A percentile compares a stretch with the other conserved stretches of the same genome.
Evolutionary conservation across 2,329 filamentous ascomycete species (phyloP).

Genomic region (Neofusicoccum cordaticola): DNA sequence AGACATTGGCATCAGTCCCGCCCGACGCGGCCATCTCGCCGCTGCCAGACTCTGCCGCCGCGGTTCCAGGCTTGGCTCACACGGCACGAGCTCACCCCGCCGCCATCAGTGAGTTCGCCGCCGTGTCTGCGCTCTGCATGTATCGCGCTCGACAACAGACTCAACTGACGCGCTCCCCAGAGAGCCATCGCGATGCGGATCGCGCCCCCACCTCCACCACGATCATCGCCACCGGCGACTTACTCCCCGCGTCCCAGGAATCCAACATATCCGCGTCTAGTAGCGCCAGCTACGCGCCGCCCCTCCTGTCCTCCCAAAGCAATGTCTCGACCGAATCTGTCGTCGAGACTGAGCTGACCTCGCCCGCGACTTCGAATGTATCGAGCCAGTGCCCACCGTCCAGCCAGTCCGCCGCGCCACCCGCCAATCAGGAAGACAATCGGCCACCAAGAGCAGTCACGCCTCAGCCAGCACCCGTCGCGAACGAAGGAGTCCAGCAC

Average conservation of each 20-base stretch:
- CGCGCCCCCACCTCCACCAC: background rate
- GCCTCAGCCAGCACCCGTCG: constrained; percentile 27
- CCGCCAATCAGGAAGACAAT: background rate
- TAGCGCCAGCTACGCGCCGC: constrained; percentile 27
- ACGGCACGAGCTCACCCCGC: constrained; percentile 14
- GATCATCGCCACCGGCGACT: background rate
- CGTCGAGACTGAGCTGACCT: constrained; percentile 30
- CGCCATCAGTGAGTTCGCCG: constrained; percentile 1
- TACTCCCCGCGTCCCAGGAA: constrained; percentile 24
- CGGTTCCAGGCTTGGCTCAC: constrained; percentile 7
- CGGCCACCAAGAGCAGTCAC: constrained; percentile 22
- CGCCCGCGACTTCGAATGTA: constrained; percentile 28
- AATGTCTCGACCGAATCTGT: constrained; percentile 32
- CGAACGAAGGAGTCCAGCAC: constrained; percentile 32
- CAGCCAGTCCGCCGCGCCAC: constrained; percentile 34
- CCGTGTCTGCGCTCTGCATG: background rate
- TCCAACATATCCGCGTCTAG: constrained; percentile 34
- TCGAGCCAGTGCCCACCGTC: constrained; percentile 52
- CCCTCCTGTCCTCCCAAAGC: constrained; percentile 31
- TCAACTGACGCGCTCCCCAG: constrained; percentile 7
- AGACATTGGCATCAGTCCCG: constrained; percentile 14
- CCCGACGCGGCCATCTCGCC: constrained; percentile 9
- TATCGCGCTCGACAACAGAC: background rate
- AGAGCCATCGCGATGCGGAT: background rate
- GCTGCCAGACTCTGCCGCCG: constrained; percentile 2